Evolutionary conservation across 768 basidiomycete species (phyloP), one percentile per base, ranked within the genome.

Genomic region (Boletus tomentosulus): DNA sequence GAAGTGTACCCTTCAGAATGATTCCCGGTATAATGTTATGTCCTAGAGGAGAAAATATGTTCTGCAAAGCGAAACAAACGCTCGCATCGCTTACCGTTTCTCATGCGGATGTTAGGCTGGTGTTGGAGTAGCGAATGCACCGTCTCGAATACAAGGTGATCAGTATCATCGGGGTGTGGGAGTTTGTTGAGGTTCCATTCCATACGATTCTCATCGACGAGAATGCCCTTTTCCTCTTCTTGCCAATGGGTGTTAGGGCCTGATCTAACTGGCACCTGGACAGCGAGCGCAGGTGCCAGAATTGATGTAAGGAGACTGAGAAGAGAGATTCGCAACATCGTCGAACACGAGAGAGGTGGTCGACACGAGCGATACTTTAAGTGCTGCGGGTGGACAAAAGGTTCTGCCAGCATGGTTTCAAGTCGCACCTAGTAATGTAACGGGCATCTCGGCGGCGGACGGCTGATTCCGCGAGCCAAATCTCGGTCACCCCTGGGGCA

Each of bases 31-130:
- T 12, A 12, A 34, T 9, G 33, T 35, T 15, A n/a, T 38, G 37
- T 5, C 37, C 37, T 38, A 38, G 37, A 7, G 22, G 58, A 66
- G 3, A 62, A 55, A 11, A 59, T 39, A n/a, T 41, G 39, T 22
- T 24, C 22, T 11, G 24, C 22, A 28, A n/a, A 8, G 7, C 8
- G 8, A 11, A n/a, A 16, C 10, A 19, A 46, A n/a, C 9, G 6
- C 16, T 28, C 8, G 9, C 44, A 46, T 19, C 30, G n/a, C 44
- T 31, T 28, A 46, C 44, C 43, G 16, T 44, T 44, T 44, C 43
- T 28, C 43, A 44, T 44, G 24, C 43, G 43, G 4, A 25, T 44
- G 27, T 44, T 44, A 4, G 43, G 43, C 37, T 16, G n/a, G 15
- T 6, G 37, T n/a, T n/a, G 43, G 24, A 44, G 27, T 15, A 44